These are phyloP conservation scores for Penicillium sumatraense DNA, from an alignment of 2,329 filamentous ascomycete species.

Conservation along the genomic window DNA sequence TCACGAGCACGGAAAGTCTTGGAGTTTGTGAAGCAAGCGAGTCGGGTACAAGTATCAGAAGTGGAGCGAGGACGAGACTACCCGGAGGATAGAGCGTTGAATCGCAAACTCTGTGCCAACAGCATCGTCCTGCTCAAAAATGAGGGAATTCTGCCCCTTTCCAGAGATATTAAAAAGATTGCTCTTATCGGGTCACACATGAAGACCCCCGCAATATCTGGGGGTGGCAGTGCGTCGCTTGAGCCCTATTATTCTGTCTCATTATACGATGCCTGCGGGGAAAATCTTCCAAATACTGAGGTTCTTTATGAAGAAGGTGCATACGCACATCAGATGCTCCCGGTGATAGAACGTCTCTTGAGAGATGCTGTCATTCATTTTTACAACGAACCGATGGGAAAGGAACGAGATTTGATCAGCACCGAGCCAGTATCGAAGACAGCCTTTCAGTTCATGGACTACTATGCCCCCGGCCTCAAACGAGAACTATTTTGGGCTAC, in stretches of 20 bases:
- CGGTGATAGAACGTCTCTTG: conserved; percentile 33
- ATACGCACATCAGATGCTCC: conserved; percentile 39
- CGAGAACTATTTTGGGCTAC: conserved; percentile 54
- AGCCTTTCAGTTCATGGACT: conserved; percentile 41
- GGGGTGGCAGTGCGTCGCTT: conserved; percentile 40
- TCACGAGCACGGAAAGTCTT: conserved; percentile 37
- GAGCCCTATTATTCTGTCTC: conserved; percentile 40
- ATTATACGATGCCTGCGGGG: conserved; percentile 35
- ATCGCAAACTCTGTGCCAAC: conserved; percentile 14
- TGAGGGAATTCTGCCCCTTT: conserved; percentile 22
- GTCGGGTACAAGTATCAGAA: conserved; percentile 11
- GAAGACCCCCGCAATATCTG: conserved; percentile 39
- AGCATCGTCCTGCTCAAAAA: background rate
- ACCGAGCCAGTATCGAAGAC: conserved; percentile 34
- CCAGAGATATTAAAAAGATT: conserved; percentile 3
- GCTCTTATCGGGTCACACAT: conserved; percentile 27
- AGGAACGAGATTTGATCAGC: conserved; percentile 23
- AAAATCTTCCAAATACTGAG: conserved; percentile 17
- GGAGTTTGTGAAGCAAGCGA: conserved; percentile 34
- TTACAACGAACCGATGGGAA: conserved; percentile 23
- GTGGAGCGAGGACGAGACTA: conserved; percentile 17
- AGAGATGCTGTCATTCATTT: conserved; percentile 31
- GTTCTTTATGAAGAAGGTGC: conserved; percentile 24
- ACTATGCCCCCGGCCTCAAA: conserved; percentile 33
- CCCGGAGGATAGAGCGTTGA: conserved; percentile 16